Conservation (phyloP, 345 rosid genomes). For the Trapa bicornis region DNA sequence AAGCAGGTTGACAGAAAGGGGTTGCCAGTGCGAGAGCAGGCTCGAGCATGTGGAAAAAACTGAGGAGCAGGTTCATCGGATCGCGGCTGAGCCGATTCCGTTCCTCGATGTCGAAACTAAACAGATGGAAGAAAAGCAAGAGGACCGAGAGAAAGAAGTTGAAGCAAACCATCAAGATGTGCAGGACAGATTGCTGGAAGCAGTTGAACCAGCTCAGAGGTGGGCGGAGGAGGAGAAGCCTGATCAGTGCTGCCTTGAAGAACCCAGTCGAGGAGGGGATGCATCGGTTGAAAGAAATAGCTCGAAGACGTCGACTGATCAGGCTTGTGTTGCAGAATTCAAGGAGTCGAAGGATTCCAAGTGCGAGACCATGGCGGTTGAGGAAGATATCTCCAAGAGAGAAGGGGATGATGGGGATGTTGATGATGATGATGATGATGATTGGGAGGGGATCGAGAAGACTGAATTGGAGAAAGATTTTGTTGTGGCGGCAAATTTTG, state of each 20-base stretch:
- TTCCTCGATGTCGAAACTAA: slow-evolving; percentile 13
- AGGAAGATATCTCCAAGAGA: slow-evolving; percentile 8
- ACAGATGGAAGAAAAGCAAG: neutral
- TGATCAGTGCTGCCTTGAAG: slow-evolving; percentile 1
- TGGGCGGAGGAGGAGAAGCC: neutral
- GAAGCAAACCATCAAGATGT: neutral
- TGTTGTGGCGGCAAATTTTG: slow-evolving; percentile 32
- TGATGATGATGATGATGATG: slow-evolving; percentile 18
- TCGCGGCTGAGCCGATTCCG: slow-evolving; percentile 17
- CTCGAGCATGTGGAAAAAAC: slow-evolving; percentile 20
- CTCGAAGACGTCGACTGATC: neutral
- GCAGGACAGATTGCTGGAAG: neutral
- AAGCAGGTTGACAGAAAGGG: slow-evolving; percentile 23
- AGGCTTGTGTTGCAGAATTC: neutral
- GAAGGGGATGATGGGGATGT: slow-evolving; percentile 19
- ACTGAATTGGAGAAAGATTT: slow-evolving; percentile 66
- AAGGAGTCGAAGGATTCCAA: neutral
- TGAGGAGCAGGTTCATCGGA: slow-evolving; percentile 26
- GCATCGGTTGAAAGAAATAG: neutral
- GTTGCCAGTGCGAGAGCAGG: slow-evolving; percentile 16
- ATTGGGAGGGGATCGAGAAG: slow-evolving; percentile 91
- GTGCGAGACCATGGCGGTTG: slow-evolving; percentile 4
- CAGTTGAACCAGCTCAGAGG: neutral
- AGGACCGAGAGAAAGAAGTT: neutral
- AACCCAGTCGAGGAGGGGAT: neutral